Percentiles rank a stretch among this genome's conserved stretches.
Conservation (phyloP, 2,329 filamentous ascomycete species). For the Xylariaceae sp. region DNA sequence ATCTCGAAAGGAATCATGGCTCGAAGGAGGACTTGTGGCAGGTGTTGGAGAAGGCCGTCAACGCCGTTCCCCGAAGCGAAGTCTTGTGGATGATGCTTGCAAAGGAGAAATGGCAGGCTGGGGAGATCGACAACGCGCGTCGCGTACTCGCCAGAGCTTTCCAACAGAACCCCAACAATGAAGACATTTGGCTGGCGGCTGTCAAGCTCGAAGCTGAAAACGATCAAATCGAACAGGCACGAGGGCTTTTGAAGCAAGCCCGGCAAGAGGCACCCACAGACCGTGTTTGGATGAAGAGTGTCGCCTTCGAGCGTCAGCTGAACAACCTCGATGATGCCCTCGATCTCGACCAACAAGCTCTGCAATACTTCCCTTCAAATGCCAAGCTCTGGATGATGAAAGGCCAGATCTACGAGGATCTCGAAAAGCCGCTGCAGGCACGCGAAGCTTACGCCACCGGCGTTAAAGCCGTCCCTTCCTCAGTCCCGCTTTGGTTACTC, state of each 20-base stretch:
- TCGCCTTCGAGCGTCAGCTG: slow-evolving; percentile 84
- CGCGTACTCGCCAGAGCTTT: slow-evolving; percentile 85
- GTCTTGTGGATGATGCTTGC: slow-evolving; percentile 94
- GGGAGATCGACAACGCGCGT: slow-evolving; percentile 81
- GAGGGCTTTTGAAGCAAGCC: slow-evolving; percentile 75
- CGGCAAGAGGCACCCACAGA: slow-evolving; percentile 89
- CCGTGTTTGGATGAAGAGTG: slow-evolving; percentile 94
- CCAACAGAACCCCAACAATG: slow-evolving; percentile 91
- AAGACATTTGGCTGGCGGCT: slow-evolving; percentile 95
- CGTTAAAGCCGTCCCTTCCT: slow-evolving; percentile 79
- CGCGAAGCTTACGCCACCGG: slow-evolving; percentile 86
- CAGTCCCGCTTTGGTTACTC: slow-evolving; percentile 84
- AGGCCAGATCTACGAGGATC: slow-evolving; percentile 89
- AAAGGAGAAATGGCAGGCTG: slow-evolving; percentile 88
- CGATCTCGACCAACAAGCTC: slow-evolving; percentile 79
- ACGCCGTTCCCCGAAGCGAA: slow-evolving; percentile 86
- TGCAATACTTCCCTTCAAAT: slow-evolving; percentile 79
- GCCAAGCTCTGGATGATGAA: slow-evolving; percentile 98
- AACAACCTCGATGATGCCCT: slow-evolving; percentile 76
- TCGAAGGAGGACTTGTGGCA: slow-evolving; percentile 77
- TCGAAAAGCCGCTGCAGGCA: slow-evolving; percentile 75
- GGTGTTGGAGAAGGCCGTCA: slow-evolving; percentile 87
- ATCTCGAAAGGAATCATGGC: slow-evolving; percentile 87
- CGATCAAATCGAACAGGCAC: slow-evolving; percentile 73
- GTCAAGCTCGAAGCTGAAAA: slow-evolving; percentile 96